Conservation (phyloP, 2,329 filamentous ascomycete genomes). For the Dothideomycetidae sp. region DNA sequence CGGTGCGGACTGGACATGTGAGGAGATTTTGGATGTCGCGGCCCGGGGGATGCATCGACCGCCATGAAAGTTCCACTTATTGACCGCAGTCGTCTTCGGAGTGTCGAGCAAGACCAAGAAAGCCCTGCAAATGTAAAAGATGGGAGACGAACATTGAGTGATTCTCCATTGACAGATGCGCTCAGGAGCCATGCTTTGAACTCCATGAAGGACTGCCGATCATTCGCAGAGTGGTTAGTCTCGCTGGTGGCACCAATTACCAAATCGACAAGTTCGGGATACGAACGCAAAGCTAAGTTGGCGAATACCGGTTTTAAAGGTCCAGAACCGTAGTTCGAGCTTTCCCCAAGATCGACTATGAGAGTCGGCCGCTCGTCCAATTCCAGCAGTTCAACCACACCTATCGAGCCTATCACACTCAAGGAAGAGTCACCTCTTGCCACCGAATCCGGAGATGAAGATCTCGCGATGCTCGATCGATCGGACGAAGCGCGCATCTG, state of each 20-base stretch:
- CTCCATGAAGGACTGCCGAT: conserved; percentile 37
- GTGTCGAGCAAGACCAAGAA: conserved; percentile 55
- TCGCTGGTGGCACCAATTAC: conserved; percentile 34
- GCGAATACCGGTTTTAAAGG: conserved; percentile 50
- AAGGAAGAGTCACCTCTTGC: conserved; percentile 32
- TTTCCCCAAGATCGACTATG: conserved; percentile 52
- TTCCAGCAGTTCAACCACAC: conserved; percentile 59
- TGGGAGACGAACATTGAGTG: conserved; percentile 38
- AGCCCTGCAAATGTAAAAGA: conserved; percentile 50
- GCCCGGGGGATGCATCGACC: conserved; percentile 10
- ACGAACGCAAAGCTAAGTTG: conserved; percentile 51
- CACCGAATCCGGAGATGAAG: conserved; percentile 39
- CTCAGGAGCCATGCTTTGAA: conserved; percentile 59
- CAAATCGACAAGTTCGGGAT: conserved; percentile 40
- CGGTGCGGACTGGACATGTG: conserved; percentile 2
- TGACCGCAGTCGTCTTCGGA: conserved; percentile 54
- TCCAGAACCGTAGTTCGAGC: conserved; percentile 39
- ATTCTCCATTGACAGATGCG: conserved; percentile 38
- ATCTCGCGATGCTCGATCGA: conserved; percentile 36
- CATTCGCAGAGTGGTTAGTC: conserved; percentile 24
- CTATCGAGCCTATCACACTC: conserved; percentile 48
- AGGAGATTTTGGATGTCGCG: conserved; percentile 11
- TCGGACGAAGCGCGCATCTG: conserved; percentile 34
- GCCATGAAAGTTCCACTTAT: conserved; percentile 40
- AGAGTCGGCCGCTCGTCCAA: conserved; percentile 65